Conservation (phyloP, 352 stramenopile genomes). For the Aphanomyces stellatus region DNA sequence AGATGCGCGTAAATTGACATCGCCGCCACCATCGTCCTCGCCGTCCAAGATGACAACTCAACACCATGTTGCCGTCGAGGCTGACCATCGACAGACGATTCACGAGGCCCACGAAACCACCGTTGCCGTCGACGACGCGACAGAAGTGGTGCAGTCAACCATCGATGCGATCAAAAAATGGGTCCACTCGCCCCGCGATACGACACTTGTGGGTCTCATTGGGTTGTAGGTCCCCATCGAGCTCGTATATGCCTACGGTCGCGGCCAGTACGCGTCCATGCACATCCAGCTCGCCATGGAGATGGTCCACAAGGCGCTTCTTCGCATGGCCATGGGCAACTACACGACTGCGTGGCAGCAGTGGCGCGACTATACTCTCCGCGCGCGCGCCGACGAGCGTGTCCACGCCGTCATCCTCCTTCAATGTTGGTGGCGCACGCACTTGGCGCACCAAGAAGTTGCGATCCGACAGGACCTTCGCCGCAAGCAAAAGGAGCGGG, state of each 20-base stretch:
- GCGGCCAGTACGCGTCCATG: conserved; percentile 1
- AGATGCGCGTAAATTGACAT: not conserved
- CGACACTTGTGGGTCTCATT: not conserved
- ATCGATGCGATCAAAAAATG: not conserved
- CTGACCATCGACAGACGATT: not conserved
- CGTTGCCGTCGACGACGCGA: not conserved
- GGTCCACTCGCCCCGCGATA: not conserved
- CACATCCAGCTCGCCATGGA: conserved; percentile 6
- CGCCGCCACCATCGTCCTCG: too few relatives aligned
- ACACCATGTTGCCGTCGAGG: too few relatives aligned
- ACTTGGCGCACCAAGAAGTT: not conserved
- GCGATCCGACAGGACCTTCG: not conserved
- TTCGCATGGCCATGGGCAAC: not conserved
- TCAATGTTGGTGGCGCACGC: not conserved
- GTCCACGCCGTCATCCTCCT: not conserved
- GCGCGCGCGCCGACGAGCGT: not conserved
- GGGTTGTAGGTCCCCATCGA: not conserved
- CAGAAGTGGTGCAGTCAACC: not conserved
- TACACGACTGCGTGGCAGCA: not conserved
- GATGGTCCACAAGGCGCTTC: not conserved
- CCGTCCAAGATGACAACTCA: too few relatives aligned
- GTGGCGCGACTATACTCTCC: not conserved
- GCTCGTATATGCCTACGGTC: not conserved
- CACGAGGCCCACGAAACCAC: not conserved
- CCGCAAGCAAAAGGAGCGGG: not conserved